Conservation (phyloP, 306 rosid species). For the Rosa rugosa region DNA sequence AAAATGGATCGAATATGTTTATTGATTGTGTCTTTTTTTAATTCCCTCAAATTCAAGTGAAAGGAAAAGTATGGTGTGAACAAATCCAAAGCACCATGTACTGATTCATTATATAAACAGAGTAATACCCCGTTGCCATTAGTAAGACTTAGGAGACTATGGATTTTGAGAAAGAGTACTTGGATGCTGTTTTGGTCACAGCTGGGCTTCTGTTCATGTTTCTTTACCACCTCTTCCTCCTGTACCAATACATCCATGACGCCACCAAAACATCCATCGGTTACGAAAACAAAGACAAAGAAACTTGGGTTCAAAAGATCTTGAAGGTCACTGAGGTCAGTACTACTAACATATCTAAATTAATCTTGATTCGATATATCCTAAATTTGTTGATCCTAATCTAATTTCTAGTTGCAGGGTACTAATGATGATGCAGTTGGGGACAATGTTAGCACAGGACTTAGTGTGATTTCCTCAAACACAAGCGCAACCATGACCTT, state of each 20-base stretch:
- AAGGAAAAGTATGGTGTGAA: not conserved
- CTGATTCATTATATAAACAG: not conserved
- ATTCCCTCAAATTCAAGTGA: not conserved
- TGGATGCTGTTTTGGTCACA: conserved; percentile 72
- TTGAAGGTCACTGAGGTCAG: conserved; percentile 66
- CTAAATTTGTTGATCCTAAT: not conserved
- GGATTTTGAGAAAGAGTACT: conserved; percentile 50
- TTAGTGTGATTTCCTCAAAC: conserved; percentile 49
- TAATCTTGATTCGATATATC: not conserved
- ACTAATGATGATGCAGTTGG: not conserved
- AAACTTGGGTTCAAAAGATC: conserved; percentile 61
- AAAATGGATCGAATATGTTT: not conserved
- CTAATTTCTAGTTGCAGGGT: conserved; percentile 27
- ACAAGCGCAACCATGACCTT: conserved; percentile 48
- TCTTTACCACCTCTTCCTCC: conserved; percentile 61
- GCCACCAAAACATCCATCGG: conserved; percentile 74
- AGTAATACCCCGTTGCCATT: not conserved
- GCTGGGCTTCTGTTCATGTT: conserved; percentile 59
- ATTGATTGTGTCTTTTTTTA: not conserved
- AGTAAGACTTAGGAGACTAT: conserved; percentile 12
- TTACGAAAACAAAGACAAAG: conserved; percentile 65
- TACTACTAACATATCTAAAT: not conserved
- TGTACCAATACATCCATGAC: conserved; percentile 45
- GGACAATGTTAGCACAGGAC: conserved; percentile 25
- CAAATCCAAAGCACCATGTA: not conserved